Evolutionary conservation across 306 rosid species (phyloP).

Genomic region (Geum urbanum): DNA sequence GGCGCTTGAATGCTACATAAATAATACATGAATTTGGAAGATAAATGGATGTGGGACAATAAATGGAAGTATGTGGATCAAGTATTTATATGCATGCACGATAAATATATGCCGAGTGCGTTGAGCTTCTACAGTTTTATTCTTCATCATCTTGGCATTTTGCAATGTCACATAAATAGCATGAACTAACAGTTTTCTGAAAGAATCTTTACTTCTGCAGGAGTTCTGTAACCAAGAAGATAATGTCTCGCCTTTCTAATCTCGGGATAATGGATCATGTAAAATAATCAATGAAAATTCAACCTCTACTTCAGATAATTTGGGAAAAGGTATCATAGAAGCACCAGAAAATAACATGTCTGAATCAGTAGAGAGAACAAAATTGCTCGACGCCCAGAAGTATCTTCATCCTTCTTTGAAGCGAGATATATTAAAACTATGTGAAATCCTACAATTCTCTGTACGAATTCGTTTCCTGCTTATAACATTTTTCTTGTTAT

Average conservation of each 20-base stretch:
- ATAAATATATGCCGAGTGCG: not conserved
- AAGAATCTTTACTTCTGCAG: constrained; percentile 39
- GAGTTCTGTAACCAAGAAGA: constrained; percentile 24
- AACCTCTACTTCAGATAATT: constrained; percentile 21
- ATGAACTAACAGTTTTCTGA: constrained; percentile 20
- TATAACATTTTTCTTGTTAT: not conserved
- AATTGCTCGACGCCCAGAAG: constrained; percentile 37
- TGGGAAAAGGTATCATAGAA: constrained; percentile 16
- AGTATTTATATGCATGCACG: not conserved
- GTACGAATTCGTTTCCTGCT: constrained; percentile 36
- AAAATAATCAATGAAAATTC: constrained; percentile 11
- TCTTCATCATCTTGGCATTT: not conserved
- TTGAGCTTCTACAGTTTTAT: constrained; percentile 15
- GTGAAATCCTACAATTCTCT: constrained; percentile 49
- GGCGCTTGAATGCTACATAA: not conserved
- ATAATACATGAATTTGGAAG: not conserved
- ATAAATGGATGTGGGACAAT: not conserved
- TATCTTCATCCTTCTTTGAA: constrained; percentile 34
- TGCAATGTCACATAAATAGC: not conserved
- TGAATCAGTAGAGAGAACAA: constrained; percentile 30
- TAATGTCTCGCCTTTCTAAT: constrained; percentile 25
- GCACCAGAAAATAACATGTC: constrained; percentile 18
- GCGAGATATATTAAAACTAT: constrained; percentile 46
- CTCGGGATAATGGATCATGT: constrained; percentile 29
- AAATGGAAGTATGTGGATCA: not conserved